Conservation (phyloP, 805 yeast species). For the Candida pseudofarinosa region DNA sequence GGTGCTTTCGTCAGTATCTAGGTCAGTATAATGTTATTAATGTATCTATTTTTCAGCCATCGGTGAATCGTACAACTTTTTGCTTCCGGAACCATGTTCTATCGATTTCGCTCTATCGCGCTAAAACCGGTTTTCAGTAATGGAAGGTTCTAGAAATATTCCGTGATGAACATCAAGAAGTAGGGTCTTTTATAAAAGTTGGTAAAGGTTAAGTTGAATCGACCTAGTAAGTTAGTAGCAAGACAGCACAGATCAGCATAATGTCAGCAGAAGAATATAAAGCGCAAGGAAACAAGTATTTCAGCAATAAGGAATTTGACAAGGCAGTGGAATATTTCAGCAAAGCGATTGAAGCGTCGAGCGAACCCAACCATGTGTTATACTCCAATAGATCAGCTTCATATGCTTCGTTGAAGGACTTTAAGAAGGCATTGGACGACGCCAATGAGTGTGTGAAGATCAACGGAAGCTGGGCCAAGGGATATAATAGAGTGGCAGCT, state of each 20-base stretch:
- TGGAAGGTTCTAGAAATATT: not conserved
- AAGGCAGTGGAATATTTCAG: conserved; percentile 79
- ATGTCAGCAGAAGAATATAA: conserved; percentile 69
- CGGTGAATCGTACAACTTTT: no score
- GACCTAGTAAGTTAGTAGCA: not conserved
- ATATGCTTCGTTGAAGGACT: conserved; percentile 75
- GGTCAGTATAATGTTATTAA: no score
- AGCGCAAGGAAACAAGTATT: conserved; percentile 91
- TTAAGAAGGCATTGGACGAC: conserved; percentile 70
- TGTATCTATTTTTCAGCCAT: no score
- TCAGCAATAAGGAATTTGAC: conserved; percentile 78
- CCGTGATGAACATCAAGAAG: not conserved
- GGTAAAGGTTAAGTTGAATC: not conserved
- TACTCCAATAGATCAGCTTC: conserved; percentile 93
- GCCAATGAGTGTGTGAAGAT: conserved; percentile 80
- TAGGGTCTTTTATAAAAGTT: not conserved
- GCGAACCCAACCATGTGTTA: conserved; percentile 84
- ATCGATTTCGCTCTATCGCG: not conserved
- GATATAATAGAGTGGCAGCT: conserved; percentile 89
- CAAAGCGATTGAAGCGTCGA: conserved; percentile 81
- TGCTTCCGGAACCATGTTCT: no score
- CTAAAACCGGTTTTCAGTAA: not conserved
- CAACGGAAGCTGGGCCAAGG: conserved; percentile 91
- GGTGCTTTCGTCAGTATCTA: no score
- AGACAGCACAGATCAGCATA: not conserved